Conservation (phyloP, 768 basidiomycete species). For the Suillus placidus region DNA sequence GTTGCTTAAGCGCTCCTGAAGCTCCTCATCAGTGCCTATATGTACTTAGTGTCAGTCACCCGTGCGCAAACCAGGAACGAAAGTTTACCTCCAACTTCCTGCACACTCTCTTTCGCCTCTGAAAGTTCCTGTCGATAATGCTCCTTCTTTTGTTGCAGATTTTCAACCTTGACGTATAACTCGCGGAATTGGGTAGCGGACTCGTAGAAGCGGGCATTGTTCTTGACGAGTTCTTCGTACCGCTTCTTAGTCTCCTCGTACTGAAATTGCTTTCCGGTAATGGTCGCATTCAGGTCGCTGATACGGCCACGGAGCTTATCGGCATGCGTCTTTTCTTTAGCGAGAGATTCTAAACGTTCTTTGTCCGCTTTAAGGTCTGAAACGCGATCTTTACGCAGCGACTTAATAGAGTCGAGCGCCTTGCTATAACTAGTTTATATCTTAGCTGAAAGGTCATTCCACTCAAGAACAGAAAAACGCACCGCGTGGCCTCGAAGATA, state of each 20-base stretch:
- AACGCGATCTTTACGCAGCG: constrained; percentile 85
- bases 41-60: background rate
- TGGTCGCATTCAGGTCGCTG: constrained; percentile 57
- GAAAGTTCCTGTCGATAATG: constrained; percentile 63
- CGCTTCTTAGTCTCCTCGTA: constrained; percentile 70
- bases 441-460: constrained; percentile 1
- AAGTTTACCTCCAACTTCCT: constrained; percentile 61
- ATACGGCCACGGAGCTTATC: constrained; percentile 79
- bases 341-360: constrained; percentile 77
- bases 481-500: constrained; percentile 98
- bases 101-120: constrained; percentile 62
- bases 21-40: constrained; percentile 73
- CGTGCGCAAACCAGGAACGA: background rate
- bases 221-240: constrained; percentile 64
- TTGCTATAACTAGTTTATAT: constrained; percentile 80
- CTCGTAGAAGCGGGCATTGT: constrained; percentile 82
- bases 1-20: constrained; percentile 56
- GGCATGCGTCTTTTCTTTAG: constrained; percentile 81
- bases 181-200: constrained; percentile 85
- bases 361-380: constrained; percentile 93
- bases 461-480: constrained; percentile 16
- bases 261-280: constrained; percentile 72
- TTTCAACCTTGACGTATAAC: constrained; percentile 71
- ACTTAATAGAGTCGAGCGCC: constrained; percentile 90
- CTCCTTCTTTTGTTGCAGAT: constrained; percentile 61